Evolutionary conservation across 495 filamentous ascomycete species (phyloP).

Genomic region (Hyaloscypha finlandica): DNA sequence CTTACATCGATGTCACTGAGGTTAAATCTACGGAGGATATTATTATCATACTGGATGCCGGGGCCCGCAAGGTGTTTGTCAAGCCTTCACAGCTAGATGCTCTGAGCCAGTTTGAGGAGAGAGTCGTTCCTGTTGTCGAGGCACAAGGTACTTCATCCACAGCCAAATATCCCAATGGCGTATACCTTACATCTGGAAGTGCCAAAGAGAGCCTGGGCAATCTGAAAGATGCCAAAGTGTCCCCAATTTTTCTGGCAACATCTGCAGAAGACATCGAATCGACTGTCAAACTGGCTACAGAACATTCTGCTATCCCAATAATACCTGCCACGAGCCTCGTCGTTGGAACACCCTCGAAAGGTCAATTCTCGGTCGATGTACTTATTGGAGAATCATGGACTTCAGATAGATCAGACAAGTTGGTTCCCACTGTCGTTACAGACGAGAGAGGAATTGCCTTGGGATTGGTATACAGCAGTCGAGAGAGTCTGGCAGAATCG

Average conservation of each 20-base stretch:
- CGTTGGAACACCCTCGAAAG: constrained; percentile 50
- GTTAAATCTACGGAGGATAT: constrained; percentile 70
- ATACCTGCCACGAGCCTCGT: constrained; percentile 72
- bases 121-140: constrained; percentile 53
- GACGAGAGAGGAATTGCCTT: constrained; percentile 86
- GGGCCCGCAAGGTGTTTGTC: constrained; percentile 86
- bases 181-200: constrained; percentile 24
- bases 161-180: constrained; percentile 24
- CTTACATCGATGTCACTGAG: constrained; percentile 75
- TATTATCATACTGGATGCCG: constrained; percentile 78
- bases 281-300: constrained; percentile 54
- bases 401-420: constrained; percentile 81
- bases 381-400: constrained; percentile 69
- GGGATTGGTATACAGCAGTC: constrained; percentile 90
- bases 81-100: constrained; percentile 61
- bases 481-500: constrained; percentile 85
- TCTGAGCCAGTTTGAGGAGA: constrained; percentile 57
- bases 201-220: constrained; percentile 43
- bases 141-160: constrained; percentile 39
- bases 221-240: constrained; percentile 46
- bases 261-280: constrained; percentile 46
- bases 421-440: constrained; percentile 84
- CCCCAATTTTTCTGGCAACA: constrained; percentile 49
- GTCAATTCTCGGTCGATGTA: constrained; percentile 65
- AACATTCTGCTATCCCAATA: constrained; percentile 70